A percentile compares a stretch with the other conserved stretches of the same genome.
Conservation (phyloP, 1,284 basidiomycete species). For the Phellopilus nigrolimitatus region DNA sequence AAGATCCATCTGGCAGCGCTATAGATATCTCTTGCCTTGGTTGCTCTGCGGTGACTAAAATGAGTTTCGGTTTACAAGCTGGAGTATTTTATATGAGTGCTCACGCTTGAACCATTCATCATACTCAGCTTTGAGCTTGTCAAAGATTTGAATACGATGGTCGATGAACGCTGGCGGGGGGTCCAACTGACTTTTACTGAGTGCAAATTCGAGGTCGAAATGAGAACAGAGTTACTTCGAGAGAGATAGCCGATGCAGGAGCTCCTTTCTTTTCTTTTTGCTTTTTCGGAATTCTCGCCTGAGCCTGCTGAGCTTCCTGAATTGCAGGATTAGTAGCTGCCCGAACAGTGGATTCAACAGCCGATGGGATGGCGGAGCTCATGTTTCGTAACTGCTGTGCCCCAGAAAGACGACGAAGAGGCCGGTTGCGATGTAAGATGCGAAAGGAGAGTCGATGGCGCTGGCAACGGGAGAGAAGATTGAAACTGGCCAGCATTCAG, state of each 20-base stretch:
- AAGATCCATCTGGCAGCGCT: constrained; percentile 85
- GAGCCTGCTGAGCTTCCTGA: constrained; percentile 25
- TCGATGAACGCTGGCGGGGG: constrained; percentile 87
- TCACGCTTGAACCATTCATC: constrained; percentile 76
- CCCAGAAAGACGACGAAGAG: neutral
- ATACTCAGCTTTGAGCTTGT: constrained; percentile 84
- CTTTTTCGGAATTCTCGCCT: constrained; percentile 33
- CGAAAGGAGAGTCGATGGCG: neutral
- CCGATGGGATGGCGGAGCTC: constrained; percentile 15
- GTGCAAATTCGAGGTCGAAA: neutral
- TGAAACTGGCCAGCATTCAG: neutral
- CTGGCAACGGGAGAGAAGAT: neutral
- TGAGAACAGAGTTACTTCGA: constrained; percentile 45
- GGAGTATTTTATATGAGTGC: constrained; percentile 19
- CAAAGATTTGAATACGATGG: constrained; percentile 87
- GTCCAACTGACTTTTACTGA: constrained; percentile 53
- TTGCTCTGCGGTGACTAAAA: constrained; percentile 52
- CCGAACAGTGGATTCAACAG: constrained; percentile 37
- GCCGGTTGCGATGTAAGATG: neutral
- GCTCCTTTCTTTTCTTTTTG: constrained; percentile 50
- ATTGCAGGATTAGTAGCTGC: constrained; percentile 34
- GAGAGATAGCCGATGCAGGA: constrained; percentile 44
- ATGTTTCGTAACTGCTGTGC: neutral
- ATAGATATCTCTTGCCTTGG: constrained; percentile 80
- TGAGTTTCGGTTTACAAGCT: too few species aligned